Percentiles rank a stretch among this genome's conserved stretches.
phyloP scores from a whole-genome alignment of 805 yeast species.

The Metschnikowia vanudenii region DNA sequence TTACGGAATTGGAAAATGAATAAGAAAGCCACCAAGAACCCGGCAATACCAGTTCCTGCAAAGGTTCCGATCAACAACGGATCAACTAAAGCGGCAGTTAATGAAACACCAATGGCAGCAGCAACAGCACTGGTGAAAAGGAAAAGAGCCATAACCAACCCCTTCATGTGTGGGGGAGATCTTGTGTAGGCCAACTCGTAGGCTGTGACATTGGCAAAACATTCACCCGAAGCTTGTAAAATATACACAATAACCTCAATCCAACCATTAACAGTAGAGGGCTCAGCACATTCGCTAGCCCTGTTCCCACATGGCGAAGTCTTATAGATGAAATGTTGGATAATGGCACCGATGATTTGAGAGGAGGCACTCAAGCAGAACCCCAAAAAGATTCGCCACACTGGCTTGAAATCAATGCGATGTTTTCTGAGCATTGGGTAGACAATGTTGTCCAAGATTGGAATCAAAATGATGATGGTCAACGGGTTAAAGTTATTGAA shows the following conservation, averaged over 20 bases:
- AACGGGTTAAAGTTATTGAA: conserved; percentile 55
- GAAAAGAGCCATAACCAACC: conserved; percentile 48
- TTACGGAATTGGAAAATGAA: conserved; percentile 38
- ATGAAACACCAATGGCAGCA: conserved; percentile 46
- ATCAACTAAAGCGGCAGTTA: conserved; percentile 40
- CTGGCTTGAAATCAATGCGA: conserved; percentile 31
- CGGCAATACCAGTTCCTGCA: conserved; percentile 39
- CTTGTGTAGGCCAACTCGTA: conserved; percentile 55
- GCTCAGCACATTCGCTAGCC: conserved; percentile 38
- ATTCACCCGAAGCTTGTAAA: conserved; percentile 51
- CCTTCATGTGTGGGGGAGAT: conserved; percentile 50
- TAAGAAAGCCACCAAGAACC: conserved; percentile 30
- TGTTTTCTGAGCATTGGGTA: conserved; percentile 47
- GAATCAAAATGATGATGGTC: conserved; percentile 51
- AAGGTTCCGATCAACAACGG: conserved; percentile 45
- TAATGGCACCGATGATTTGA: conserved; percentile 49
- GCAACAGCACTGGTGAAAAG: conserved; percentile 46
- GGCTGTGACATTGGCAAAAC: conserved; percentile 51
- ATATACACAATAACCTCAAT: conserved; percentile 29
- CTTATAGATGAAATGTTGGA: conserved; percentile 48
- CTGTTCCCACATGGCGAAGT: conserved; percentile 54
- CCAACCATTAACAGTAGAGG: conserved; percentile 35
- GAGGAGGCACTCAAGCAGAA: conserved; percentile 47
- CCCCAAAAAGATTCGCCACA: conserved; percentile 46
- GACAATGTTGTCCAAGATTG: conserved; percentile 47